Conservation (phyloP, 2,329 filamentous ascomycete genomes). For the Colletotrichum theobromicola region DNA sequence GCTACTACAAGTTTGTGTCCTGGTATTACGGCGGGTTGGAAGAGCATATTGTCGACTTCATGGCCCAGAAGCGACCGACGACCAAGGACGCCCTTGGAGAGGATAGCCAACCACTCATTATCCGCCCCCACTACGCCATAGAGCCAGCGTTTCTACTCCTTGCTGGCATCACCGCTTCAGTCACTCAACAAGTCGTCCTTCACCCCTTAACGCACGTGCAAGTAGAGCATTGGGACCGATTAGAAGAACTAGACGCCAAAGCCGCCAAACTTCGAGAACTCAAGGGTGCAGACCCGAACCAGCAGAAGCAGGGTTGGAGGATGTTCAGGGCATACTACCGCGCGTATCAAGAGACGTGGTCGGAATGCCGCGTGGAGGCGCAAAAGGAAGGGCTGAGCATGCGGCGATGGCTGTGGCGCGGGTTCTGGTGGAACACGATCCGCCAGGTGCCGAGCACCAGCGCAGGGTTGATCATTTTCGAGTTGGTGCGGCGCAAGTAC, state of each 20-base stretch:
- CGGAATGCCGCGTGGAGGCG: constrained; percentile 64
- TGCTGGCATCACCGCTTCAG: constrained; percentile 71
- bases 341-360: constrained; percentile 72
- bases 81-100: constrained; percentile 24
- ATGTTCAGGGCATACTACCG: constrained; percentile 71
- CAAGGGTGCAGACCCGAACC: constrained; percentile 32
- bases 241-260: constrained; percentile 73
- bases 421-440: constrained; percentile 75
- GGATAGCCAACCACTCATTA: constrained; percentile 49
- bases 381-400: constrained; percentile 60
- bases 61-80: constrained; percentile 51
- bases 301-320: constrained; percentile 45
- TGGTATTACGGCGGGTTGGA: constrained; percentile 70
- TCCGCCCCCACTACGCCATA: constrained; percentile 76
- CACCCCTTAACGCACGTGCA: constrained; percentile 76
- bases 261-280: constrained; percentile 50
- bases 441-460: constrained; percentile 79
- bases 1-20: constrained; percentile 73
- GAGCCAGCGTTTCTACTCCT: constrained; percentile 75
- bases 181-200: constrained; percentile 72
- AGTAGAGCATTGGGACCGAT: constrained; percentile 73
- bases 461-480: constrained; percentile 79
- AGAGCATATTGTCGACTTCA: constrained; percentile 54
- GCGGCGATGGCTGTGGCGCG: constrained; percentile 70
- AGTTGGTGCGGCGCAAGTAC: constrained; percentile 76